Evolutionary conservation across 441 rosid genomes (phyloP), one percentile per base, ranked within the genome.

Genomic region (Rhodomyrtus psidioides): DNA sequence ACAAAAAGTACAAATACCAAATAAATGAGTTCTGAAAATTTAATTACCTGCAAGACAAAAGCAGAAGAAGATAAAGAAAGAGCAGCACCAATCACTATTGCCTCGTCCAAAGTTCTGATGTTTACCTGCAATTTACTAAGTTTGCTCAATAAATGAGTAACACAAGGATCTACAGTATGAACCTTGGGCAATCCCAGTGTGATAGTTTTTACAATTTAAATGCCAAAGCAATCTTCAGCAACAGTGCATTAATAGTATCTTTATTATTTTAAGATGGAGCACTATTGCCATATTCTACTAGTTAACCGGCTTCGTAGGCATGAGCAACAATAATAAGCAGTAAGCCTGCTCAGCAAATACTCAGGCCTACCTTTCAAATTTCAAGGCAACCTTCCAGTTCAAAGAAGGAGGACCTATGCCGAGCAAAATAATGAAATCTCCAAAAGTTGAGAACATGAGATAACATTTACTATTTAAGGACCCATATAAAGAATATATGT

Each of bases 61-160:
- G 99, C 98, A 57, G 99, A 97, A 87, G 99, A 96, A 84, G 99
- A 97, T 90, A 97, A 88, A 87, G 99, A 97, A 42, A 97, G 94
- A 89, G 99, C 98, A 90, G 99, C 98, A 82, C 99, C 99, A 87
- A 97, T 97, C 85, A 97, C 99, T 88, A 95, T 84, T 10, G 99
- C 99, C 89, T 97, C 99, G 87, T 97, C 99, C 90, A 97, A 83
- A 70, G 98, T 97, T 93, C 99, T 96, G 87, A 97, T 97, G 88
- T 97, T 97, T 84, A 97, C 99, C 99, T 97, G 89, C 76, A 87
- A 81, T 84, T 89, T 85, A 82, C 44, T 34, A 39, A 39, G 79
- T 28, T 26, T 81, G 83, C 42, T 46, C 30, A 51, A 46, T 81
- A 27, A 53, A 26, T 49, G 28, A 81, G 83, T 16, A 81, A 51